Conservation (phyloP, 179 eudicot species). For the Spergularia azorica region DNA sequence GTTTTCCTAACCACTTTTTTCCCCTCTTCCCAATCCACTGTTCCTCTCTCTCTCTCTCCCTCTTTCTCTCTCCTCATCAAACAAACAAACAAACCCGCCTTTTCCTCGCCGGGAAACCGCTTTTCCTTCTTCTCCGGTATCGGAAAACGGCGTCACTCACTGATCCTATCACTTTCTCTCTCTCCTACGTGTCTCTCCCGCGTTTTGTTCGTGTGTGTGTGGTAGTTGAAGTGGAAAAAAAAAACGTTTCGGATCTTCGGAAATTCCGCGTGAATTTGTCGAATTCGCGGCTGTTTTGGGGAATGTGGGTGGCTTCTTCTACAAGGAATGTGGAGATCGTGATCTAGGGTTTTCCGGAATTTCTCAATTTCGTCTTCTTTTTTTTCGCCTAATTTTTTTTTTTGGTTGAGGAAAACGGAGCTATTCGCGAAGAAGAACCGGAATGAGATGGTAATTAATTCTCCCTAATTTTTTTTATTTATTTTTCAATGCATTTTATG, state of each 20-base stretch:
- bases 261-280: conserved; percentile 19
- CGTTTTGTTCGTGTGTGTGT: neutral
- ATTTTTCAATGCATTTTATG: neutral
- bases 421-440: conserved; percentile 32
- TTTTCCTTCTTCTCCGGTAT: conserved; percentile 17
- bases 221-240: neutral
- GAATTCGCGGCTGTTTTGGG: conserved; percentile 27
- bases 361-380: conserved; percentile 13
- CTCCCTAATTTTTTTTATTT: neutral
- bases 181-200: neutral
- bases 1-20: conserved; percentile 40
- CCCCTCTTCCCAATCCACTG: conserved; percentile 8
- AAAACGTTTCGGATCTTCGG: conserved; percentile 24
- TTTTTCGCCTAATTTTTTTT: conserved; percentile 2
- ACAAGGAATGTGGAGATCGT: conserved; percentile 43
- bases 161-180: neutral
- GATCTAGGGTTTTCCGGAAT: conserved; percentile 37
- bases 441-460: conserved; percentile 64
- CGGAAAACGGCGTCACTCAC: conserved; percentile 15
- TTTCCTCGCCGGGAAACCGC: conserved; percentile 43
- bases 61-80: conserved; percentile 31
- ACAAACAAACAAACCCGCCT: conserved; percentile 12
- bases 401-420: conserved; percentile 52
- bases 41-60: no score
- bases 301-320: conserved; percentile 53